Percentiles rank a stretch among this genome's conserved stretches.
These are phyloP conservation scores for Citeromyces hawaiiensis DNA, from an alignment of 1,139 yeast species.

Conservation along the genomic window DNA sequence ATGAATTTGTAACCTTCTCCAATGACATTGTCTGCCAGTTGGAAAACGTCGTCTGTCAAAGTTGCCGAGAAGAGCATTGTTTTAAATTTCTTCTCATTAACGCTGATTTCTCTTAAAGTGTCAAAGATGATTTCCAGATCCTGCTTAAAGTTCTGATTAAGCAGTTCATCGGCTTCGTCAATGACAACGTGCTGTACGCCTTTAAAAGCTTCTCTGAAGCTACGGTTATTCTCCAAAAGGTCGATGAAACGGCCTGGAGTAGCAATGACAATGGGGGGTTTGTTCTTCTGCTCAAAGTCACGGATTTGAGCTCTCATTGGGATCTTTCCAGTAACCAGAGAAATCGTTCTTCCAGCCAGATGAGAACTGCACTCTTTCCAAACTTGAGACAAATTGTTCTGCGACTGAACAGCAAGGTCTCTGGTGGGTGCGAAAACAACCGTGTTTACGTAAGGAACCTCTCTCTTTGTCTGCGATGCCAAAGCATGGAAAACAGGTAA, in stretches of 20 bases:
- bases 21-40: slow-evolving; percentile 53
- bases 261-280: slow-evolving; percentile 49
- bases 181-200: slow-evolving; percentile 53
- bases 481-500: slow-evolving; percentile 62
- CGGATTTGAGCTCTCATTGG: slow-evolving; percentile 9
- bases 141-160: slow-evolving; percentile 66
- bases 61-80: slow-evolving; percentile 84
- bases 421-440: slow-evolving; percentile 84
- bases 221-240: slow-evolving; percentile 29
- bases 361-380: slow-evolving; percentile 8
- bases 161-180: slow-evolving; percentile 81
- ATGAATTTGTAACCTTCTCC: slow-evolving; percentile 52
- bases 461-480: slow-evolving; percentile 18
- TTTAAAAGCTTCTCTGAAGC: slow-evolving; percentile 33
- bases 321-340: slow-evolving; percentile 25
- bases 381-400: slow-evolving; percentile 45
- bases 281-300: slow-evolving; percentile 8
- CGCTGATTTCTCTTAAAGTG: slow-evolving; percentile 27
- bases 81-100: slow-evolving; percentile 27
- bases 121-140: slow-evolving; percentile 45
- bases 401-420: slow-evolving; percentile 81
- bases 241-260: slow-evolving; percentile 86
- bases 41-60: slow-evolving; percentile 50
- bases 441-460: slow-evolving; percentile 29
- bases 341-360: slow-evolving; percentile 11